phyloP scores from a whole-genome alignment of 192 early-diverging fungal species.

The Physocladia obscura region DNA sequence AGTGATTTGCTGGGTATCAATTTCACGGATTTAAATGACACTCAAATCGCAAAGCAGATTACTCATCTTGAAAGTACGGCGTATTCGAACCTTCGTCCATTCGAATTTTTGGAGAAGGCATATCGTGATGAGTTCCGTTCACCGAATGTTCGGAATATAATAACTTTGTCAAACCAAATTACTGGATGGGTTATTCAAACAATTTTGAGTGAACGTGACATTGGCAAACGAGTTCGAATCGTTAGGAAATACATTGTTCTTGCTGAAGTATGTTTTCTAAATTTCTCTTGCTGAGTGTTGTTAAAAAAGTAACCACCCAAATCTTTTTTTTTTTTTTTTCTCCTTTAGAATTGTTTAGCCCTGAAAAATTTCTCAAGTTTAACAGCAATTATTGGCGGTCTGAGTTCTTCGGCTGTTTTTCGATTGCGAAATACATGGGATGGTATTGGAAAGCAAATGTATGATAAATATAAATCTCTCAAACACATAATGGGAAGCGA shows the following conservation, averaged over 20 bases:
- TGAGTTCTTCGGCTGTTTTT: slow-evolving; percentile 46
- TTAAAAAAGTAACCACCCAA: too few relatives aligned
- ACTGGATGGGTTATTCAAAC: slow-evolving; percentile 80
- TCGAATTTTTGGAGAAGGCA: slow-evolving; percentile 56
- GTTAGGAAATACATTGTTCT: slow-evolving; percentile 45
- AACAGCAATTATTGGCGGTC: slow-evolving; percentile 47
- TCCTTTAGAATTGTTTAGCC: slow-evolving; percentile 44
- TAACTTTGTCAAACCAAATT: slow-evolving; percentile 73
- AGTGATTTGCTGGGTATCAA: too few relatives aligned
- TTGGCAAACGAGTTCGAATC: slow-evolving; percentile 65
- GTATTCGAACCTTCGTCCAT: slow-evolving; percentile 38
- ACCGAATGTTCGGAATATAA: slow-evolving; percentile 51
- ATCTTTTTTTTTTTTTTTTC: neutral
- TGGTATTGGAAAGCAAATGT: slow-evolving; percentile 30
- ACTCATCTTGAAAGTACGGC: slow-evolving; percentile 46
- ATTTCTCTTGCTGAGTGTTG: neutral
- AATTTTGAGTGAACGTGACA: slow-evolving; percentile 76
- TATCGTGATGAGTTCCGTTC: slow-evolving; percentile 34
- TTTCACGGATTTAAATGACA: slow-evolving; percentile 47
- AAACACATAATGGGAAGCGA: slow-evolving; percentile 74
- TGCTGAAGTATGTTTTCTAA: slow-evolving; percentile 39
- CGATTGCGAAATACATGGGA: slow-evolving; percentile 65
- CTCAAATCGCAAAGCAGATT: slow-evolving; percentile 53
- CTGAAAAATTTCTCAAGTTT: slow-evolving; percentile 57
- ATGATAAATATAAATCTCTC: slow-evolving; percentile 50